phyloP scores from a whole-genome alignment of 2,329 filamentous ascomycete genomes.

The Verticillium longisporum region DNA sequence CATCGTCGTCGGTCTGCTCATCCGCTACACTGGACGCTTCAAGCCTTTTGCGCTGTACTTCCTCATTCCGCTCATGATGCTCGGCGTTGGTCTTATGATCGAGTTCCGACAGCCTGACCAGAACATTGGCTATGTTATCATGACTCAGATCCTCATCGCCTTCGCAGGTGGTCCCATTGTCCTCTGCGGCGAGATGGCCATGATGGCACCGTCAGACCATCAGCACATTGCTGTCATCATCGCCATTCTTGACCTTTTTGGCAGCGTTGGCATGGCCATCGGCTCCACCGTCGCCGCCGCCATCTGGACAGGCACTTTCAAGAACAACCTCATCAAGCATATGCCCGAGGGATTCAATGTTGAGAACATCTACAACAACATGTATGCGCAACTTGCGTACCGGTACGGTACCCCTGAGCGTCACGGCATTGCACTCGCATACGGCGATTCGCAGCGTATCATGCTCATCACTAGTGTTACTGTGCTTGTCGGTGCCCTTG shows the following conservation, averaged over 20 bases:
- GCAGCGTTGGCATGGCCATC: constrained; percentile 52
- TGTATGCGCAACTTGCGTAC: constrained; percentile 50
- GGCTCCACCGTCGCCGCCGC: constrained; percentile 55
- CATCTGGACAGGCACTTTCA: constrained; percentile 58
- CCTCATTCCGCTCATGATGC: constrained; percentile 46
- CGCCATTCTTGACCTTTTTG: constrained; percentile 54
- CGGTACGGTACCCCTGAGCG: constrained; percentile 40
- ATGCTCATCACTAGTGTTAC: constrained; percentile 44
- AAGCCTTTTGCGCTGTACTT: constrained; percentile 35
- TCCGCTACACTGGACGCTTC: constrained; percentile 23
- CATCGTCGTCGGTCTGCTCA: constrained; percentile 20
- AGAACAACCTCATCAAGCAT: constrained; percentile 11
- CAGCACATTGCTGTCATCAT: constrained; percentile 54
- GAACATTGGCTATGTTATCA: constrained; percentile 47
- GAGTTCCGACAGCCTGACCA: constrained; percentile 46
- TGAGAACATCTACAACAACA: constrained; percentile 35
- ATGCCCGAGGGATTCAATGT: constrained; percentile 18
- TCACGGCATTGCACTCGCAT: constrained; percentile 52
- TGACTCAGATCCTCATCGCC: constrained; percentile 57
- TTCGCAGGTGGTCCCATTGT: constrained; percentile 54
- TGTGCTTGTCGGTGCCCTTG: constrained; percentile 31
- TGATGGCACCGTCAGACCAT: constrained; percentile 53
- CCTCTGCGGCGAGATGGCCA: constrained; percentile 53
- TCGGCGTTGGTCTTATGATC: constrained; percentile 53
- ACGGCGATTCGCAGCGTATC: constrained; percentile 44